Evolutionary conservation across 2,329 filamentous ascomycete species (phyloP).

Genomic region (Aspergillus fumigatiaffinis): DNA sequence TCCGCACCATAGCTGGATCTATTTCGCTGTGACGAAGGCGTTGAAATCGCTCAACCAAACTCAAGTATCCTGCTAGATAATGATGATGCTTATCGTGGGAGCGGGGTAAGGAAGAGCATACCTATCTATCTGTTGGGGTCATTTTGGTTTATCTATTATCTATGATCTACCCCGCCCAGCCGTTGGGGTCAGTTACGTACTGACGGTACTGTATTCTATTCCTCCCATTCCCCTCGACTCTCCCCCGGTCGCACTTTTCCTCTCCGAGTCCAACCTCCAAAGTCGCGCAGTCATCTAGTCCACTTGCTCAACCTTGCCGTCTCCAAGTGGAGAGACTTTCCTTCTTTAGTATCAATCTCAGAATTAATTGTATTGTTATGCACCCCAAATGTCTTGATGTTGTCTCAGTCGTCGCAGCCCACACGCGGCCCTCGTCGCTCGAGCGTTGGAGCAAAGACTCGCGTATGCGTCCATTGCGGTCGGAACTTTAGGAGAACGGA

Average conservation of each 20-base stretch:
- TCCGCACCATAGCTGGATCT: constrained; percentile 4
- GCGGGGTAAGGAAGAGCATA: background rate
- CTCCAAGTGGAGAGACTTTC: constrained; percentile 19
- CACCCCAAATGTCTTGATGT: constrained; percentile 26
- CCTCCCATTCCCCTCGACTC: background rate
- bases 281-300: background rate
- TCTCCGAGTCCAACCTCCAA: background rate
- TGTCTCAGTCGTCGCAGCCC: constrained; percentile 28
- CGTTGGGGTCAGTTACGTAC: background rate
- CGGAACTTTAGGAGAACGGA: constrained; percentile 32
- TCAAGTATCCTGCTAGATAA: background rate
- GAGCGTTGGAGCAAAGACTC: constrained; percentile 25
- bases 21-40: background rate
- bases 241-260: background rate
- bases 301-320: constrained; percentile 2
- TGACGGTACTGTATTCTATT: background rate
- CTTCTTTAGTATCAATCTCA: background rate
- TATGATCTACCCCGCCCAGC: background rate
- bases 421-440: constrained; percentile 20
- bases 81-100: background rate
- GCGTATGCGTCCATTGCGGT: constrained; percentile 32
- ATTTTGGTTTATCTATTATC: background rate
- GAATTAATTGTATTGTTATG: constrained; percentile 1
- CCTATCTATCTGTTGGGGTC: background rate
- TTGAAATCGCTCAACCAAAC: background rate